Evolutionary conservation across 768 basidiomycete genomes (phyloP).

Genomic region (Tremella fuciformis): DNA sequence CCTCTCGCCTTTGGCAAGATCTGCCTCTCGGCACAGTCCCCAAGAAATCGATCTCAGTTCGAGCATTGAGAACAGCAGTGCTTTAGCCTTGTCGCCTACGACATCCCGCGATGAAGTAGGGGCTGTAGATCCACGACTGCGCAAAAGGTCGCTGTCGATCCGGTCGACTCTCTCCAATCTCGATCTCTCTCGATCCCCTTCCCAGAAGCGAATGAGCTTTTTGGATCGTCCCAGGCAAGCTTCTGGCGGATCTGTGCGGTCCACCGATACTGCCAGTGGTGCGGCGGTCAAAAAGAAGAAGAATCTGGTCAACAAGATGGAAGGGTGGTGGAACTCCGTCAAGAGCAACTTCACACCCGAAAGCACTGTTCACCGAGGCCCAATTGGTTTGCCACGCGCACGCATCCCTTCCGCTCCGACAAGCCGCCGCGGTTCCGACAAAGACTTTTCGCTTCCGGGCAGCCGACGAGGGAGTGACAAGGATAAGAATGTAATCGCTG

Average conservation of each 20-base stretch:
- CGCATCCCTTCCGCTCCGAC: slow-evolving; percentile 43
- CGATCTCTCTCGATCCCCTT: slow-evolving; percentile 36
- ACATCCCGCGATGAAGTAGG: slow-evolving; percentile 36
- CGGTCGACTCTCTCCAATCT: slow-evolving; percentile 27
- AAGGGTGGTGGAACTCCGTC: slow-evolving; percentile 53
- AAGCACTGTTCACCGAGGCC: slow-evolving; percentile 1
- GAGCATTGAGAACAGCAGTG: slow-evolving; percentile 24
- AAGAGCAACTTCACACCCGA: slow-evolving; percentile 49
- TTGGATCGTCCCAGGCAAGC: slow-evolving; percentile 37
- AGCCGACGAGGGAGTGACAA: slow-evolving; percentile 36
- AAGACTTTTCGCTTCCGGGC: slow-evolving; percentile 29
- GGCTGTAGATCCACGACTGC: slow-evolving; percentile 4
- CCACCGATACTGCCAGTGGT: slow-evolving; percentile 18
- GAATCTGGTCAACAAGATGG: slow-evolving; percentile 49
- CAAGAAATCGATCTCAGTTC: slow-evolving; percentile 18
- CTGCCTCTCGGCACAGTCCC: slow-evolving; percentile 3
- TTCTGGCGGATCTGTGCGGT: slow-evolving; percentile 34
- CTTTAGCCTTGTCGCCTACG: slow-evolving; percentile 32
- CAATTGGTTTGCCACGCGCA: slow-evolving; percentile 8
- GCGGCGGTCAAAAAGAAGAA: slow-evolving; percentile 30
- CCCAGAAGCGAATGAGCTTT: slow-evolving; percentile 22
- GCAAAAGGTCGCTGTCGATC: slow-evolving; percentile 33
- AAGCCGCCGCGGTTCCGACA: slow-evolving; percentile 35
- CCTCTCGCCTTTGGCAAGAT: slow-evolving; percentile 7
- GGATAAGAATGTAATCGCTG: slow-evolving; percentile 10